A percentile compares a stretch with the other conserved stretches of the same genome.
These are phyloP conservation scores for Sclerotinia sclerotiorum DNA, from an alignment of 2,329 filamentous ascomycete species.

Conservation along the genomic window DNA sequence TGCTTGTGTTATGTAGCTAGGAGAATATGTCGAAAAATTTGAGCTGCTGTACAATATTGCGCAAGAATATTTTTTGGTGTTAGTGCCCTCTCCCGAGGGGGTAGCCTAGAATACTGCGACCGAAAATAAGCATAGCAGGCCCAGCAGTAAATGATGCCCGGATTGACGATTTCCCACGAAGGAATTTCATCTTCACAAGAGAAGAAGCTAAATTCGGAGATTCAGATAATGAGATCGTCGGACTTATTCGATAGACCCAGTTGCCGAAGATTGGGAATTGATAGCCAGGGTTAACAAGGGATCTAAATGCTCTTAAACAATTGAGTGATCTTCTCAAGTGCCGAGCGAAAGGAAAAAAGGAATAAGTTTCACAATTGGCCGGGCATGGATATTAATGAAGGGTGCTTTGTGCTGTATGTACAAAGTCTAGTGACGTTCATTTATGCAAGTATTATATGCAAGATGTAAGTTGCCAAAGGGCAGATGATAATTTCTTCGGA, in stretches of 20 bases:
- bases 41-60: conserved; percentile 23
- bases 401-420: not conserved
- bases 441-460: conserved; percentile 21
- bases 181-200: not conserved
- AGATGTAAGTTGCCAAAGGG: conserved; percentile 15
- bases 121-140: conserved; percentile 14
- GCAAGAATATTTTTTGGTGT: conserved; percentile 14
- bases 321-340: conserved; percentile 20
- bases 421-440: conserved; percentile 18
- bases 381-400: not conserved
- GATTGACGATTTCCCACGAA: conserved; percentile 1
- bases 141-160: not conserved
- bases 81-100: conserved; percentile 9
- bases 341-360: conserved; percentile 10
- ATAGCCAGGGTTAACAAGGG: conserved; percentile 6
- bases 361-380: conserved; percentile 14
- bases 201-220: conserved; percentile 5
- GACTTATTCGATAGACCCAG: conserved; percentile 10
- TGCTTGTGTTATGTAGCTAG: conserved; percentile 20
- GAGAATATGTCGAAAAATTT: conserved; percentile 23
- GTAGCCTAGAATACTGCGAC: not conserved
- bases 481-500: conserved; percentile 16
- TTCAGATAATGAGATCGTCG: conserved; percentile 14
- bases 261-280: conserved; percentile 8
- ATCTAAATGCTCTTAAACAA: conserved; percentile 10